A percentile compares a stretch with the other conserved stretches of the same genome.
phyloP scores from a whole-genome alignment of 306 rosid genomes.

The Nissolia schottii region DNA sequence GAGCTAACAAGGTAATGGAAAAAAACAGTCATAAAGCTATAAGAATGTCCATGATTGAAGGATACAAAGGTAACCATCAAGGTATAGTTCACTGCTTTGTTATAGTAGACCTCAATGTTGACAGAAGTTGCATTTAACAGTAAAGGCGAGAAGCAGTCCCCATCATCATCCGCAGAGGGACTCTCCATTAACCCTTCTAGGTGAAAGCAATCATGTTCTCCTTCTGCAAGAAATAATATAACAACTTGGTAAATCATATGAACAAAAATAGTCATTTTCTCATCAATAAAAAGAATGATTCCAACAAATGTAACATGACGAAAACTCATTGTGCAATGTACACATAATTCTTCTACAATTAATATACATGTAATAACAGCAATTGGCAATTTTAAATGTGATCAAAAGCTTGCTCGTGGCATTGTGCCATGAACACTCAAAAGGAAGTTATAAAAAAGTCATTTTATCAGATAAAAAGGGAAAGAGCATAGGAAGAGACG shows the following conservation, averaged over 20 bases:
- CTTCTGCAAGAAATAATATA: constrained; percentile 40
- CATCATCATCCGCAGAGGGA: constrained; percentile 76
- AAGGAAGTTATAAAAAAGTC: not conserved
- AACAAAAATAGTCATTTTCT: not conserved
- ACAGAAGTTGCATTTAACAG: constrained; percentile 77
- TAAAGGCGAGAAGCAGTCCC: constrained; percentile 84
- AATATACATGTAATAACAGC: not conserved
- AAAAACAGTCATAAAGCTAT: constrained; percentile 5
- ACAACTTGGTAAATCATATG: constrained; percentile 18
- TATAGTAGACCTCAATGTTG: constrained; percentile 81
- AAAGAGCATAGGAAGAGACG: not conserved
- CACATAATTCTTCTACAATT: not conserved
- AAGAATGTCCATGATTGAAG: constrained; percentile 31
- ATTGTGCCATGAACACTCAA: not conserved
- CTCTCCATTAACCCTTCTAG: constrained; percentile 89
- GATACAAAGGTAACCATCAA: constrained; percentile 99
- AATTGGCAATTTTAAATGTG: not conserved
- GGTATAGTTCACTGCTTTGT: constrained; percentile 95
- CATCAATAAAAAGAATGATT: not conserved
- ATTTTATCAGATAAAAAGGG: not conserved
- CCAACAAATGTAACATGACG: not conserved
- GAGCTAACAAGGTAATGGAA: constrained; percentile 30
- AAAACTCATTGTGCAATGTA: not conserved
- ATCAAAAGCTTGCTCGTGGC: not conserved
- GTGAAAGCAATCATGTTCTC: constrained; percentile 59